Evolutionary conservation across 2,329 filamentous ascomycete genomes (phyloP).

Genomic region (Fusarium xylarioides): DNA sequence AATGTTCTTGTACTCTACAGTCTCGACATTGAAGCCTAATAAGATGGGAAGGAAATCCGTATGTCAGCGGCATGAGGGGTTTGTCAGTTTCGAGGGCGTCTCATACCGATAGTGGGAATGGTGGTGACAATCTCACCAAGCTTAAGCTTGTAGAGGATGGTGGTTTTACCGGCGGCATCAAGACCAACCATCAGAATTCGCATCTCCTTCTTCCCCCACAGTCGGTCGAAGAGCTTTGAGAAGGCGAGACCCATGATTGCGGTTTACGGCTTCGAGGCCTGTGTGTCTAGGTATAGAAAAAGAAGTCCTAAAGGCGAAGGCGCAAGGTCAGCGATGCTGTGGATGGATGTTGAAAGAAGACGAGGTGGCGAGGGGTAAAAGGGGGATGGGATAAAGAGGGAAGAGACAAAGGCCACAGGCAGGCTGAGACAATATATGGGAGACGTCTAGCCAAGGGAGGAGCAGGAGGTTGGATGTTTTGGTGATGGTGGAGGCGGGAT

Average conservation of each 20-base stretch:
- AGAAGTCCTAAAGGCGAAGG: slow-evolving; percentile 34
- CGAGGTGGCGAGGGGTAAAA: slow-evolving; percentile 29
- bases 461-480: slow-evolving; percentile 36
- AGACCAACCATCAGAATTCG: slow-evolving; percentile 99
- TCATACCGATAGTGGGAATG: slow-evolving; percentile 92
- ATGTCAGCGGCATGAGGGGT: slow-evolving; percentile 35
- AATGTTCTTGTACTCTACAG: slow-evolving; percentile 99
- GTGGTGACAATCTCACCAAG: slow-evolving; percentile 99
- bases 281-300: slow-evolving; percentile 40
- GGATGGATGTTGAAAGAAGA: slow-evolving; percentile 17
- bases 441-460: slow-evolving; percentile 25
- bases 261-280: slow-evolving; percentile 53
- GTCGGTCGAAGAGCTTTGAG: slow-evolving; percentile 94
- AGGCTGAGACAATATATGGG: slow-evolving; percentile 30
- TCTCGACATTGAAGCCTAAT: slow-evolving; percentile 98
- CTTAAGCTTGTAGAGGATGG: slow-evolving; percentile 99
- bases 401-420: slow-evolving; percentile 17
- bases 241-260: slow-evolving; percentile 97
- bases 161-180: slow-evolving; percentile 99
- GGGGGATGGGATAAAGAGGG: slow-evolving; percentile 16
- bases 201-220: slow-evolving; percentile 99
- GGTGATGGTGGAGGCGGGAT: slow-evolving; percentile 35
- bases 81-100: not conserved
- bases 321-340: slow-evolving; percentile 32
- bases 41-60: not conserved